Percentiles rank a stretch among this genome's conserved stretches.
Conservation (phyloP, 495 filamentous ascomycete species). For the Penicillium argentinense region DNA sequence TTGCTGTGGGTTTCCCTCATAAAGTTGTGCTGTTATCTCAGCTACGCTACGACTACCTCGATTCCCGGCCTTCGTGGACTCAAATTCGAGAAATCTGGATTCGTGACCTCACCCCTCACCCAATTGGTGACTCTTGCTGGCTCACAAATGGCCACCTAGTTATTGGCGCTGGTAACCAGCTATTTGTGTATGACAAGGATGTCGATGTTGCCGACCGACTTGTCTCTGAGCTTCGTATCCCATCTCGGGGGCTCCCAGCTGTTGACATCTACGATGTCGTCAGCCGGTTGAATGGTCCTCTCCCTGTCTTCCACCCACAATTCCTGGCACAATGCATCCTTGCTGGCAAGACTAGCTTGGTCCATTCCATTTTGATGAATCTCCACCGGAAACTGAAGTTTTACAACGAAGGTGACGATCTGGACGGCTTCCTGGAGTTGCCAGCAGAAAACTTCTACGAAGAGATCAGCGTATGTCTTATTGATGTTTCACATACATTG, state of each 20-base stretch:
- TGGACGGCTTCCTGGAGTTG: slow-evolving; percentile 80
- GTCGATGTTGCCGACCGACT: slow-evolving; percentile 65
- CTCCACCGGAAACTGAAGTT: slow-evolving; percentile 81
- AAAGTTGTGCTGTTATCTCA: slow-evolving; percentile 83
- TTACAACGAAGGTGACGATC: slow-evolving; percentile 74
- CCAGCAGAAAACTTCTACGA: slow-evolving; percentile 69
- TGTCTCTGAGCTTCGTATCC: slow-evolving; percentile 62
- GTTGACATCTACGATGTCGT: slow-evolving; percentile 79
- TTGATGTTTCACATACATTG: not conserved
- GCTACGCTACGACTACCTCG: slow-evolving; percentile 90
- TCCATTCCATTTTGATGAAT: slow-evolving; percentile 70
- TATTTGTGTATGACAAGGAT: slow-evolving; percentile 81
- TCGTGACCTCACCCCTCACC: slow-evolving; percentile 80
- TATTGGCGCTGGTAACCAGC: slow-evolving; percentile 86
- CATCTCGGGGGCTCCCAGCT: slow-evolving; percentile 46
- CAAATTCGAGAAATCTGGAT: slow-evolving; percentile 79
- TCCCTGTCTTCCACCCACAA: slow-evolving; percentile 93
- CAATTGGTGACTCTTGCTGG: slow-evolving; percentile 93
- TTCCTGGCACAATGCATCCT: slow-evolving; percentile 88
- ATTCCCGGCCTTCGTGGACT: slow-evolving; percentile 88
- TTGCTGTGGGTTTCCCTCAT: slow-evolving; percentile 88
- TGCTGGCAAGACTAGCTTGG: slow-evolving; percentile 70
- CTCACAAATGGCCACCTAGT: slow-evolving; percentile 78
- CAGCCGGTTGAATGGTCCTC: slow-evolving; percentile 76
- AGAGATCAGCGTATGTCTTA: slow-evolving; percentile 44